Conservation (phyloP, 2,329 filamentous ascomycete species). For the Teratosphaeriaceae sp. region DNA sequence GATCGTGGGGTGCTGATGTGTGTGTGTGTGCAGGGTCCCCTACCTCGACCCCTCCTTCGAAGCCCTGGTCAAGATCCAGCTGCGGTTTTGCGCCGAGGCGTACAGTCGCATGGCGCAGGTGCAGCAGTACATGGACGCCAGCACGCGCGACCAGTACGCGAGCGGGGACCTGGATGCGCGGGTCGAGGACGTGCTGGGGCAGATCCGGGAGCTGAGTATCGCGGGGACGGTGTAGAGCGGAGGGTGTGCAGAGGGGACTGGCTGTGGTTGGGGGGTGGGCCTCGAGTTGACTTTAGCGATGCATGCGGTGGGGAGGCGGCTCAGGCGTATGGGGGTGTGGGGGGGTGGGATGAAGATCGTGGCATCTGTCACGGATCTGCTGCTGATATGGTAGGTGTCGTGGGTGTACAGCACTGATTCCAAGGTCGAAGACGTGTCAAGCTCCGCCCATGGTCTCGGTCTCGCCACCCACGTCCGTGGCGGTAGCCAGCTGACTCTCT, state of each 20-base stretch:
- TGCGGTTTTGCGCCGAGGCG: slow-evolving; percentile 95
- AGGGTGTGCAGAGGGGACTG: not conserved
- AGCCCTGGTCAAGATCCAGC: slow-evolving; percentile 95
- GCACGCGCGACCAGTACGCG: slow-evolving; percentile 93
- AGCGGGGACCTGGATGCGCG: slow-evolving; percentile 83
- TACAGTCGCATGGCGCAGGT: slow-evolving; percentile 98
- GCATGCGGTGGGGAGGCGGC: no score
- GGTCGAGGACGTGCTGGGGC: slow-evolving; percentile 92
- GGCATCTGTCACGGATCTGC: no score
- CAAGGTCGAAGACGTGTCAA: no score
- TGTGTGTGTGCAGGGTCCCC: slow-evolving; percentile 53
- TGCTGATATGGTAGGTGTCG: no score
- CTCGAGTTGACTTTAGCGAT: not conserved
- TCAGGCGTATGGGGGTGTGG: no score
- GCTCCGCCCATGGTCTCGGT: no score
- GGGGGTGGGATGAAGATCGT: no score
- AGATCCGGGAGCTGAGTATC: slow-evolving; percentile 96
- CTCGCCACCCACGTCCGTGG: no score
- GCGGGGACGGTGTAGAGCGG: slow-evolving; percentile 63
- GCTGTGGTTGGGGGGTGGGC: not conserved
- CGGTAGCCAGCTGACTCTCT: no score
- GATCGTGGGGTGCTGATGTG: not conserved
- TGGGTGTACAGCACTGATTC: no score
- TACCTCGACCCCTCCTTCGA: slow-evolving; percentile 97
- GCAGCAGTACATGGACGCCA: slow-evolving; percentile 82